Percentiles rank a stretch among this genome's conserved stretches.
These are phyloP conservation scores for Pseudisothecium myosuroides DNA, from an alignment of 225 moss, liverwort and hornwort species.

Conservation along the genomic window DNA sequence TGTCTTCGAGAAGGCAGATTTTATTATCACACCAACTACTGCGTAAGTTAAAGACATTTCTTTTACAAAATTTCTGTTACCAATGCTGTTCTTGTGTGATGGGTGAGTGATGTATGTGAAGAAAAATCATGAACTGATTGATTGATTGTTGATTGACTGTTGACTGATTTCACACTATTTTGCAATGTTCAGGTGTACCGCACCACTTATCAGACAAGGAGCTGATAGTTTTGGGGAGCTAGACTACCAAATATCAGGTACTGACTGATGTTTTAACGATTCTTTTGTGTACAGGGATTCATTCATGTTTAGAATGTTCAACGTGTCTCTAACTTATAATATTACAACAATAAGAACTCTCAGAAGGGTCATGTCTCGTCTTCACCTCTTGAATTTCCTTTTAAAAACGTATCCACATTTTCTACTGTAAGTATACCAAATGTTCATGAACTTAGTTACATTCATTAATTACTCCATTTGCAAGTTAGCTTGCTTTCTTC, in stretches of 20 bases:
- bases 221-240: conserved; percentile 59
- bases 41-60: conserved; percentile 17
- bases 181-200: conserved; percentile 39
- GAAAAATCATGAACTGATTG: neutral
- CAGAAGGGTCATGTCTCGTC: too few species aligned
- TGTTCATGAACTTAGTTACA: neutral
- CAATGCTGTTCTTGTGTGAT: neutral
- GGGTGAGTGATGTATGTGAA: neutral
- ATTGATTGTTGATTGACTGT: neutral
- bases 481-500: neutral
- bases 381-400: neutral
- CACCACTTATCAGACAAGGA: conserved; percentile 26
- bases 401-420: neutral
- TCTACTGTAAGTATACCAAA: neutral
- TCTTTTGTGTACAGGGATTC: neutral
- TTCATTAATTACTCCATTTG: neutral
- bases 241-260: conserved; percentile 55
- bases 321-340: neutral
- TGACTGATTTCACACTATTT: neutral
- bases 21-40: conserved; percentile 65
- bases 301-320: neutral
- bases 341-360: neutral
- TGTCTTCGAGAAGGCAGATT: conserved; percentile 65
- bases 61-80: neutral
- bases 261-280: neutral